Evolutionary conservation across 345 rosid species (phyloP).

Genomic region (Camelina hispida): DNA sequence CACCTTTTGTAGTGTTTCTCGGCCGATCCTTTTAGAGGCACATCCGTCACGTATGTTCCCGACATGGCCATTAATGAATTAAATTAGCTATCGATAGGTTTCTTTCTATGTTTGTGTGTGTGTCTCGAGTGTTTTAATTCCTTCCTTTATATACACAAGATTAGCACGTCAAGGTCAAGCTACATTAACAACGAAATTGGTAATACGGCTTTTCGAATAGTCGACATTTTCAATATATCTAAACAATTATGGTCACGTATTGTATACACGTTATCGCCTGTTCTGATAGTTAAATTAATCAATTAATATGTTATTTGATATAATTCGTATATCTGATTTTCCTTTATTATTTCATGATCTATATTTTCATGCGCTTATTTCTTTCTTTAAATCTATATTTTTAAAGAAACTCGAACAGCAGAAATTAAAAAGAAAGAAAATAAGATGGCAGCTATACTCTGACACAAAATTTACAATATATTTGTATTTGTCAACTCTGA

Average conservation of each 20-base stretch:
- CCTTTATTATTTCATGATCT: too few relatives aligned
- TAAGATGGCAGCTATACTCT: neutral
- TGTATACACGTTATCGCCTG: neutral
- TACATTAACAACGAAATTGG: neutral
- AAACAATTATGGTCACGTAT: neutral
- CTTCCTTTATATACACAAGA: neutral
- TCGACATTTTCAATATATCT: neutral
- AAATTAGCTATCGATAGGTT: neutral
- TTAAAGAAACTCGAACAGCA: neutral
- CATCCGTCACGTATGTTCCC: conserved; percentile 2
- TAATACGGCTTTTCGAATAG: neutral
- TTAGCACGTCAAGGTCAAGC: neutral
- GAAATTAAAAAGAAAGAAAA: too few relatives aligned
- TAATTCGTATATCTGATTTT: too few relatives aligned
- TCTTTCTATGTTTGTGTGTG: neutral
- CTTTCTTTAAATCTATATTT: too few relatives aligned
- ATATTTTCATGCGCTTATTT: too few relatives aligned
- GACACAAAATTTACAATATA: neutral
- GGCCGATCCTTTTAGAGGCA: conserved; percentile 4
- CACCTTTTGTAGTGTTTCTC: neutral
- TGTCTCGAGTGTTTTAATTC: neutral
- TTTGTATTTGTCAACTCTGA: neutral
- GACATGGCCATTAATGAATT: conserved; percentile 5
- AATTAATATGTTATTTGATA: too few relatives aligned
- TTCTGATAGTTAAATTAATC: too few relatives aligned